phyloP scores from a whole-genome alignment of 78 protist species.

The Bigelowiella natans region DNA sequence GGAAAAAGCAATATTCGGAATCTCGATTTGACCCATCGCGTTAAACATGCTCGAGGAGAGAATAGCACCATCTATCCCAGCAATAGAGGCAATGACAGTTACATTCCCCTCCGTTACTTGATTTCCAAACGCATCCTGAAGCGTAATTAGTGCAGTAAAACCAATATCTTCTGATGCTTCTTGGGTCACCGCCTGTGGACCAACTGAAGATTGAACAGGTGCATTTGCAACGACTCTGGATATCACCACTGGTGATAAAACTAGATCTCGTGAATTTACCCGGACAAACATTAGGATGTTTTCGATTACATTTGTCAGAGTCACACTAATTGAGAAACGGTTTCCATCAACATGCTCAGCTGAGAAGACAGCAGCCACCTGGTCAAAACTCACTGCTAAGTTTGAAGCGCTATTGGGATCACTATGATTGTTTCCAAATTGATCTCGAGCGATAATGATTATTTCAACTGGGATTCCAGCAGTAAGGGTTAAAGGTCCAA shows the following conservation, averaged over 20 bases:
- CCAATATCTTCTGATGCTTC: no score
- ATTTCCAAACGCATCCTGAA: not conserved
- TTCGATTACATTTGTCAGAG: not conserved
- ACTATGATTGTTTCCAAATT: not conserved
- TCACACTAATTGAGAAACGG: not conserved
- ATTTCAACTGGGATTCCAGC: no score
- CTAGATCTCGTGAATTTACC: not conserved
- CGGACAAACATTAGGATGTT: not conserved
- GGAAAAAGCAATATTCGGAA: not conserved
- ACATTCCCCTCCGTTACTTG: no score
- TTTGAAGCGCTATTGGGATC: not conserved
- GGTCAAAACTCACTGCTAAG: not conserved
- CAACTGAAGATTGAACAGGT: no score
- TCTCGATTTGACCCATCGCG: no score
- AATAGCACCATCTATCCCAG: no score
- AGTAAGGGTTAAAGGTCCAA: no score
- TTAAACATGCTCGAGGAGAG: no score
- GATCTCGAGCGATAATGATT: not conserved
- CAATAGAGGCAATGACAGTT: no score
- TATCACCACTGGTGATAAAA: no score
- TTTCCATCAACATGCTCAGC: not conserved
- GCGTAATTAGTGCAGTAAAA: not conserved
- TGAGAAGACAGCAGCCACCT: not conserved
- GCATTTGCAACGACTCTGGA: no score
- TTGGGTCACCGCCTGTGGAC: no score